Conservation (phyloP, 2,329 filamentous ascomycete species). For the Talaromyces atroroseus region DNA sequence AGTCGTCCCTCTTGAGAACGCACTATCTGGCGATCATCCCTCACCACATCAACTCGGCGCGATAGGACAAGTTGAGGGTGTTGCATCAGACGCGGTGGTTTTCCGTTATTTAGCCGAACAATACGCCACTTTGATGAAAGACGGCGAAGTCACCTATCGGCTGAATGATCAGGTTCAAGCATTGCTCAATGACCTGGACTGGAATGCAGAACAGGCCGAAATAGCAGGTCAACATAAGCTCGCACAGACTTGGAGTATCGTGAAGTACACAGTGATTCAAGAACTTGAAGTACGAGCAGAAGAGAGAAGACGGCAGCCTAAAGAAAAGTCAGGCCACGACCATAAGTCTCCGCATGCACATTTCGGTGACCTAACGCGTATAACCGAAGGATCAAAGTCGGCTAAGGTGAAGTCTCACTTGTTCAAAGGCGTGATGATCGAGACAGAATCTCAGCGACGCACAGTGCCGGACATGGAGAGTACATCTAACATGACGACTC, state of each 20-base stretch:
- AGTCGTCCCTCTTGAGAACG: constrained; percentile 48
- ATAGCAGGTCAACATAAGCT: constrained; percentile 46
- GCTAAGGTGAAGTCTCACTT: constrained; percentile 38
- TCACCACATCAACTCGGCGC: constrained; percentile 44
- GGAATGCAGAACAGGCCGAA: constrained; percentile 52
- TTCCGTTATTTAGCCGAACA: constrained; percentile 41
- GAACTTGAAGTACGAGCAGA: constrained; percentile 42
- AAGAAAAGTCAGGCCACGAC: constrained; percentile 18
- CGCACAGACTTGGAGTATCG: constrained; percentile 56
- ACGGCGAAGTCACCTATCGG: constrained; percentile 18
- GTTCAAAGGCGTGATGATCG: constrained; percentile 40
- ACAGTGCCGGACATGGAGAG: constrained; percentile 39
- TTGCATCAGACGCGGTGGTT: constrained; percentile 35
- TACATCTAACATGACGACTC: constrained; percentile 53
- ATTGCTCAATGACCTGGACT: constrained; percentile 43
- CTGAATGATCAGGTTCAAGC: constrained; percentile 25
- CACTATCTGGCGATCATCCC: constrained; percentile 39
- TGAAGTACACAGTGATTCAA: constrained; percentile 47
- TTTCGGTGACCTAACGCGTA: constrained; percentile 22
- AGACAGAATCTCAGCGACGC: constrained; percentile 29
- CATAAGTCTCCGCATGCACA: constrained; percentile 29
- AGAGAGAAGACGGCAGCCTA: constrained; percentile 22
- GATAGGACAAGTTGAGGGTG: constrained; percentile 46
- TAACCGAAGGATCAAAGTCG: constrained; percentile 27
- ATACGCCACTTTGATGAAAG: constrained; percentile 37